Evolutionary conservation across 202 grass and related monocot species (phyloP).

Genomic region (Setaria italica): DNA sequence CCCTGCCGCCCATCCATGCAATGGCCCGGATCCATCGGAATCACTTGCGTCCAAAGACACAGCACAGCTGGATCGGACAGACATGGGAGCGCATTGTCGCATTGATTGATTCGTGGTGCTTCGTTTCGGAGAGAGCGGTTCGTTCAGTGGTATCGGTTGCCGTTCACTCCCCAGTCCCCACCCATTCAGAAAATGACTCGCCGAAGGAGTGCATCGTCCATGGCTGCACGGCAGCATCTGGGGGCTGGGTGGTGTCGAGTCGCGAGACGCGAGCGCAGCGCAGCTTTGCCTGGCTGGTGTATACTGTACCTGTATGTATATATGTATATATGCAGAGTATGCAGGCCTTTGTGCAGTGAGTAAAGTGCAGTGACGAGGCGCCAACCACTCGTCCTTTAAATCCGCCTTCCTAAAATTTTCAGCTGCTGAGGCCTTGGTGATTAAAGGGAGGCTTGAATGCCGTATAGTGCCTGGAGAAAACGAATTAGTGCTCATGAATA

Average conservation of each 20-base stretch:
- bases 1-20: neutral
- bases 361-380: slow-evolving; percentile 11
- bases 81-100: neutral
- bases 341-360: neutral
- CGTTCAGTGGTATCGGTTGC: neutral
- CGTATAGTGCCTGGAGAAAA: slow-evolving; percentile 53
- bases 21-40: slow-evolving; percentile 2
- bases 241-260: too few relatives aligned
- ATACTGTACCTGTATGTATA: neutral
- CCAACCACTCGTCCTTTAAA: slow-evolving; percentile 25
- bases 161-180: neutral
- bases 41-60: neutral
- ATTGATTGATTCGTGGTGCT: neutral
- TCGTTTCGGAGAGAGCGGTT: neutral
- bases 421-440: slow-evolving; percentile 30
- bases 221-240: neutral
- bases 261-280: too few relatives aligned
- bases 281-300: neutral
- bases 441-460: slow-evolving; percentile 42
- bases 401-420: slow-evolving; percentile 47
- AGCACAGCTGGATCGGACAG: neutral
- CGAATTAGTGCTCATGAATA: slow-evolving; percentile 55
- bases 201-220: neutral
- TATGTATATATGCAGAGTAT: too few relatives aligned
- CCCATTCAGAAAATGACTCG: slow-evolving; percentile 27